Conservation (phyloP, 2,329 filamentous ascomycete genomes). For the Fusarium musae region DNA sequence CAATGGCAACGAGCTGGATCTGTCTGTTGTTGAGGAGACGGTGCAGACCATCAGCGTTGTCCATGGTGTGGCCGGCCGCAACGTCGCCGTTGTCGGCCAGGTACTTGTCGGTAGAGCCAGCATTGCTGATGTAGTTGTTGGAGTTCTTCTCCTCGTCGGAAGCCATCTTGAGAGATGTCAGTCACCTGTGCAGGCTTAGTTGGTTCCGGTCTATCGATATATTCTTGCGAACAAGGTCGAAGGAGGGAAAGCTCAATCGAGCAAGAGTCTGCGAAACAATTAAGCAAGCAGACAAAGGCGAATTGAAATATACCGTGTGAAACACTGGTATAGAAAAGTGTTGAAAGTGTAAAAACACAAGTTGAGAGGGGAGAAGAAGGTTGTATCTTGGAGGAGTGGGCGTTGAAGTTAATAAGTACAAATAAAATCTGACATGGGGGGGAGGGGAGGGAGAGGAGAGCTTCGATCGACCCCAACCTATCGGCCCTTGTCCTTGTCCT, state of each 20-base stretch:
- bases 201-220: constrained; percentile 3
- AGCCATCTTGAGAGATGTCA: constrained; percentile 33
- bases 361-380: background rate
- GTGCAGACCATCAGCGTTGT: constrained; percentile 54
- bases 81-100: constrained; percentile 42
- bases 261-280: constrained; percentile 32
- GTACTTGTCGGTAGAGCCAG: constrained; percentile 35
- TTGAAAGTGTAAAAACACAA: constrained; percentile 3
- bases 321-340: constrained; percentile 6
- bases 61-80: constrained; percentile 36
- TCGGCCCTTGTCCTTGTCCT: constrained; percentile 14
- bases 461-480: constrained; percentile 15
- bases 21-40: constrained; percentile 64
- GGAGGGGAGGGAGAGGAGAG: background rate
- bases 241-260: constrained; percentile 34
- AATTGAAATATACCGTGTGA: constrained; percentile 20
- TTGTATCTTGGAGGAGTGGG: constrained; percentile 2
- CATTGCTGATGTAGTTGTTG: constrained; percentile 46
- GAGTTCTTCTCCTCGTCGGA: constrained; percentile 44
- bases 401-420: constrained; percentile 36
- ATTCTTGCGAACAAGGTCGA: constrained; percentile 5
- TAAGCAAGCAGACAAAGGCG: constrained; percentile 37
- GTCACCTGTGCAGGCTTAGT: constrained; percentile 5
- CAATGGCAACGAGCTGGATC: constrained; percentile 69
- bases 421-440: constrained; percentile 30